Percentiles rank a stretch among this genome's conserved stretches.
Evolutionary conservation across 2,329 filamentous ascomycete species (phyloP).

Genomic region (Curvularia hawaiiensis): DNA sequence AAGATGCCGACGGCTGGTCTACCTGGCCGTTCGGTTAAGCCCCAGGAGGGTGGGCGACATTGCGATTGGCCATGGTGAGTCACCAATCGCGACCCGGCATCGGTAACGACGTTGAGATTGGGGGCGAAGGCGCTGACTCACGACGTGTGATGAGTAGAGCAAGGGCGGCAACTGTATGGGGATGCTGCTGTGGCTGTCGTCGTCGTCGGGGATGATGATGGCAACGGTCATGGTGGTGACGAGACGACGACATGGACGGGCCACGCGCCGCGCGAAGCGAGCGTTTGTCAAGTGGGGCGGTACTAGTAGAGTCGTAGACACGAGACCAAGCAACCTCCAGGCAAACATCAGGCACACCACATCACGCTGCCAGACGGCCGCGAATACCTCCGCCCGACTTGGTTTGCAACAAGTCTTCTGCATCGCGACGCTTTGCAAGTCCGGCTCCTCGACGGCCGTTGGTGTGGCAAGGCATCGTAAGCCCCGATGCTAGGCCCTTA

Average conservation of each 20-base stretch:
- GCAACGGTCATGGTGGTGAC: neutral
- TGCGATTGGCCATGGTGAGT: neutral
- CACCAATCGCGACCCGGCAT: neutral
- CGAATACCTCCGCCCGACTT: slow-evolving; percentile 2
- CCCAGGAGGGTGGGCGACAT: neutral
- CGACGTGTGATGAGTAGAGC: slow-evolving; percentile 1
- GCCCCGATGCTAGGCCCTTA: slow-evolving; percentile 15
- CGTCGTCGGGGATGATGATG: neutral
- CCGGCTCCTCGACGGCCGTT: slow-evolving; percentile 10
- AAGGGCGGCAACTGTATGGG: neutral
- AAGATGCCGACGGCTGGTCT: slow-evolving; percentile 6
- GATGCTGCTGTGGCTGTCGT: neutral
- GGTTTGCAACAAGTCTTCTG: neutral
- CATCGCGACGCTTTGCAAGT: slow-evolving; percentile 6
- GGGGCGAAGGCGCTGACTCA: neutral
- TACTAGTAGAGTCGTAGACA: neutral
- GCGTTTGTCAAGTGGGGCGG: slow-evolving; percentile 1
- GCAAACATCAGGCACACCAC: slow-evolving; percentile 3
- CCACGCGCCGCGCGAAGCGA: slow-evolving; percentile 12
- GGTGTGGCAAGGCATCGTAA: slow-evolving; percentile 16
- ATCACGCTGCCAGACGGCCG: neutral
- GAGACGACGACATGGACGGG: neutral
- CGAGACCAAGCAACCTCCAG: neutral
- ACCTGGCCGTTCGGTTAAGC: slow-evolving; percentile 4
- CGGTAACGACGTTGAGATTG: neutral